Evolutionary conservation across 2,329 filamentous ascomycete genomes (phyloP), one percentile per base, ranked within the genome.

Genomic region (Aspergillus awamori): DNA sequence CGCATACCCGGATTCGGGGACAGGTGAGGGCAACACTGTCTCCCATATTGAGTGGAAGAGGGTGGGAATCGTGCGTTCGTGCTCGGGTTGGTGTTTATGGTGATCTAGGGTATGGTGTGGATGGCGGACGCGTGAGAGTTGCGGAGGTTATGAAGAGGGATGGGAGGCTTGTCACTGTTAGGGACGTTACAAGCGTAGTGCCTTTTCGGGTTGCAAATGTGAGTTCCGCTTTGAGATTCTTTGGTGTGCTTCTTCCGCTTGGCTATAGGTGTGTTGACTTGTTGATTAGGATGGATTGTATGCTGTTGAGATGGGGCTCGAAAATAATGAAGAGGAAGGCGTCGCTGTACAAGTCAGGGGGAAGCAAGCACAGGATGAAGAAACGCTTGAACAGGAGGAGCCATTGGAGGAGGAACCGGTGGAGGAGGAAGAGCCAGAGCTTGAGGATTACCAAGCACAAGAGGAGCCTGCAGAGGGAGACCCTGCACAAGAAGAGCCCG

Each of bases 11-110:
- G 66, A 89, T 96, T 78, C 87, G 89, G 63, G 81, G 88, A 84
- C 65, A 83, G 80, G 65, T 85, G 82, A 66, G 72, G 15, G 90
- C 93, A 13, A 85, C 89, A 10, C 80, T 98, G 53, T 84, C 89
- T 57, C 90, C 93, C 15, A 87, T 91, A 43, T 83, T 97, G 64
- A 89, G 89, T 59, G 88, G 90, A 13, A 83, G 82, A 20, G 86
- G 90, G 45, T 97, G 93, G 93, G 93, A 97, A 63, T 87, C 86
- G 65, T 89, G 87, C 33, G 81, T 97, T 39, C 86, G 87, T 63
- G 90, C 87, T 45, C 84, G 92, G 57, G 75, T 97, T 63, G 89
- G 89, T 24, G 76, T 97, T 36, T 96, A 95, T 75, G 85, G 90
- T 69, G 92, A 97, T 77, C 93, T 86, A 85, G 84, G 81, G 13